Base-by-base conservation (phyloP, 164 flowering plant species). In the Vitis amurensis region DNA sequence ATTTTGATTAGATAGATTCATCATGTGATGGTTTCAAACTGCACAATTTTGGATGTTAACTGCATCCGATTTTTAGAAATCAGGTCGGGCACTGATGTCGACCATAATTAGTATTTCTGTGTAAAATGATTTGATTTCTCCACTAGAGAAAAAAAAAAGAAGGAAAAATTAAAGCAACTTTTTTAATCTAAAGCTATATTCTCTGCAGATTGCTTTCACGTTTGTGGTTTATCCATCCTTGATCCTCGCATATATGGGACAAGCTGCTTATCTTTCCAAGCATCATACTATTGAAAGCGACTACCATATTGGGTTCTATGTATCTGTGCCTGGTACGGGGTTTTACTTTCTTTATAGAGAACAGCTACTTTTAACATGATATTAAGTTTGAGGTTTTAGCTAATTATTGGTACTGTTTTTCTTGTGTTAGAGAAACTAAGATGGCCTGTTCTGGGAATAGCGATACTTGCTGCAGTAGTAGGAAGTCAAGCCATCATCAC, bases 201-300 rank as follows among this genome's bases (percentile, higher is more conserved):
- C n/a, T 29, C 13, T 81, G 80, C 92, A 93, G 97, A 79, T 90
- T 69, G 91, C 91, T 58, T 93, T 93, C 78, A 77, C 82, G 29
- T 80, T 79, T 72, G 74, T 91, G 66, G 91, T 93, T 47, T 93
- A 91, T 63, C 98, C 97, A 5, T 81, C 90, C 11, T 83, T 93
- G 62, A 79, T 90, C 52, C 79, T 93, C 44, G 94, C 91, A 44
- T 93, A 93, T 61, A 88, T 85, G 95, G 97, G 98, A n/a, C 94
- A 93, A 86, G 93, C 91, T 71, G 98, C 98, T 67, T 91, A 82
- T 76, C 87, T 93, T 55, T 93, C 98, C 51, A 72, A 72, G 68
- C 93, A 88, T 68, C 93, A 88, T 64, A 58, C 16, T 2, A 60
- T 81, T 6, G 79, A 81, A 49, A 81, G 19, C 71, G 74, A 79